A percentile compares a stretch with the other conserved stretches of the same genome.
Evolutionary conservation across 2,329 filamentous ascomycete genomes (phyloP).

Genomic region (Juglanconis oblonga): DNA sequence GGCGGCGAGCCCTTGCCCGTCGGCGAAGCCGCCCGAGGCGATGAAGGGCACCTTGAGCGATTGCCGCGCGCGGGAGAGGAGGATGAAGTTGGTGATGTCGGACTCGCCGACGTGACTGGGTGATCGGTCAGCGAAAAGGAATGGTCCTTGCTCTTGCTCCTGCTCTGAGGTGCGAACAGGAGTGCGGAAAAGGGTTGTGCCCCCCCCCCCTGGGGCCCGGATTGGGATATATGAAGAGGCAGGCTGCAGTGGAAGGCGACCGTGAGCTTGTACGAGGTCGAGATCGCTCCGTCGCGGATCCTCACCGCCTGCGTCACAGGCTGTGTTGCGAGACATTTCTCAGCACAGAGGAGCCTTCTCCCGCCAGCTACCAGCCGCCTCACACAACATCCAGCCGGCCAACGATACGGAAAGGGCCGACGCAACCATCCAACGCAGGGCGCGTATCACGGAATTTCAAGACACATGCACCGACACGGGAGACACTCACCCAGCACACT

Average conservation of each 20-base stretch:
- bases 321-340: not conserved
- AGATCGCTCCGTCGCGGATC: no score
- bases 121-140: not conserved
- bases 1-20: conserved; percentile 88
- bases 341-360: not conserved
- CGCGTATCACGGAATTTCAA: not conserved
- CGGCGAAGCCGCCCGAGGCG: conserved; percentile 91
- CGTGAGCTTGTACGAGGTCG: not conserved
- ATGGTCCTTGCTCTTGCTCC: no score
- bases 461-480: not conserved
- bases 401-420: not conserved
- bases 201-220: not conserved
- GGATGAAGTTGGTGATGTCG: conserved; percentile 86
- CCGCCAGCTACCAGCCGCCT: not conserved
- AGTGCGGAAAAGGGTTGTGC: not conserved
- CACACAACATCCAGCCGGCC: not conserved
- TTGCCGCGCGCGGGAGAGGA: conserved; percentile 82
- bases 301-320: no score
- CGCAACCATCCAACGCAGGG: not conserved
- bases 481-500: conserved; percentile 70
- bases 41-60: conserved; percentile 86
- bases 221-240: not conserved
- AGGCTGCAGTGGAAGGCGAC: not conserved
- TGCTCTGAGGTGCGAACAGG: not conserved
- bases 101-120: conserved; percentile 73